Conservation (phyloP, 257 asterid species). For the Lavandula angustifolia region DNA sequence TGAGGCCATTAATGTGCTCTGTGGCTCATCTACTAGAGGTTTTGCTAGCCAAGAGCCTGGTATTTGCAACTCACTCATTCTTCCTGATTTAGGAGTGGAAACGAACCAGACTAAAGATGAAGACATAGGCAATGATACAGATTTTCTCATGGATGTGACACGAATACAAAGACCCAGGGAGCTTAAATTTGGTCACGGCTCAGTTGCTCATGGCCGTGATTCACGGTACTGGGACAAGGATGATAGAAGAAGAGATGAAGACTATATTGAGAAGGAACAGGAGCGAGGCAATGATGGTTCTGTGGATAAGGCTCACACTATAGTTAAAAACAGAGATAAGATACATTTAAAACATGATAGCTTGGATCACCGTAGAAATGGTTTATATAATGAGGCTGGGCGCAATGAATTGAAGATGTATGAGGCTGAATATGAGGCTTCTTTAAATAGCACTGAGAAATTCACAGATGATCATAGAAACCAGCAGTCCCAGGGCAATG, state of each 20-base stretch:
- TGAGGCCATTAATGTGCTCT: constrained; percentile 9
- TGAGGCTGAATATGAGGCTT: constrained; percentile 87
- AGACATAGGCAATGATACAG: constrained; percentile 60
- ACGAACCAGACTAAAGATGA: constrained; percentile 52
- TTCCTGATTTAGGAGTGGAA: constrained; percentile 50
- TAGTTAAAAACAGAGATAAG: constrained; percentile 39
- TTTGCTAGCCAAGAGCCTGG: constrained; percentile 21
- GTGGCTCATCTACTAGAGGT: constrained; percentile 6
- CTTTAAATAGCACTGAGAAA: constrained; percentile 51
- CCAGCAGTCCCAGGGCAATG: constrained; percentile 43
- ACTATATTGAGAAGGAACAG: constrained; percentile 71
- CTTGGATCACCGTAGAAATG: constrained; percentile 50
- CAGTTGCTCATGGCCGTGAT: constrained; percentile 72
- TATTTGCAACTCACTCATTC: constrained; percentile 28
- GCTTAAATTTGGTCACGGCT: constrained; percentile 81
- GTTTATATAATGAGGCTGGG: constrained; percentile 90
- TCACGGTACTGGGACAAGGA: constrained; percentile 96
- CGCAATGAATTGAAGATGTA: constrained; percentile 78
- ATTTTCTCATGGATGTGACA: constrained; percentile 83
- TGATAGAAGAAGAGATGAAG: constrained; percentile 89
- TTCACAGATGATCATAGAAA: constrained; percentile 37
- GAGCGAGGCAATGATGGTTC: constrained; percentile 49
- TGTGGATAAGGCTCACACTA: constrained; percentile 38
- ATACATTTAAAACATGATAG: constrained; percentile 38
- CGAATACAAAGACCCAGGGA: constrained; percentile 52